Percentiles rank a stretch among this genome's conserved stretches.
These are phyloP conservation scores for Glaciozyma antarctica DNA, from an alignment of 768 basidiomycete genomes.

Conservation along the genomic window DNA sequence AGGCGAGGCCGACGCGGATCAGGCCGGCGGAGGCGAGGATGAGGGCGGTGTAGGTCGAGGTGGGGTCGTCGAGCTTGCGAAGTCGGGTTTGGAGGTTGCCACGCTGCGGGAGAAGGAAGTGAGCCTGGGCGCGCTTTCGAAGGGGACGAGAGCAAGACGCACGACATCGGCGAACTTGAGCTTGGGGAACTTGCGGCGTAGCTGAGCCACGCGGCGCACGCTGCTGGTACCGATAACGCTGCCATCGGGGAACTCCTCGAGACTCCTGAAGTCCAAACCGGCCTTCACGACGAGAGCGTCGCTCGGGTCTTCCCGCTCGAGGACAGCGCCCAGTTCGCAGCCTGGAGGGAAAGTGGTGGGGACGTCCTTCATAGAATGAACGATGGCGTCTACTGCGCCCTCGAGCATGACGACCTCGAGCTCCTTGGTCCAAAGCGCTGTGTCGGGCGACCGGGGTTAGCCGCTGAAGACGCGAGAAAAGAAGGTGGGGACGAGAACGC, in stretches of 20 bases:
- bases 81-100: conserved; percentile 74
- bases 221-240: conserved; percentile 92
- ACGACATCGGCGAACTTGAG: conserved; percentile 82
- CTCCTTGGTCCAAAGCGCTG: conserved; percentile 86
- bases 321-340: conserved; percentile 72
- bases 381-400: conserved; percentile 69
- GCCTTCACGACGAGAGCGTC: conserved; percentile 80
- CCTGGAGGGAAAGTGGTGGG: conserved; percentile 54
- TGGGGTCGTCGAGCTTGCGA: conserved; percentile 74
- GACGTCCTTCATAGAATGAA: conserved; percentile 78
- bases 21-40: conserved; percentile 91
- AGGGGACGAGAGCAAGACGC: conserved; percentile 40
- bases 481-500: conserved; percentile 48
- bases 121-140: not conserved
- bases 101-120: conserved; percentile 11
- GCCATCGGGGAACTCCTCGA: conserved; percentile 77
- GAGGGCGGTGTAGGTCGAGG: conserved; percentile 71
- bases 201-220: conserved; percentile 81
- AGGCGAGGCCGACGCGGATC: conserved; percentile 53
- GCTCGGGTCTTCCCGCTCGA: conserved; percentile 76
- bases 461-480: conserved; percentile 45
- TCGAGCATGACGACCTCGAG: conserved; percentile 74
- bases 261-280: conserved; percentile 56
- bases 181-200: conserved; percentile 64
- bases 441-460: conserved; percentile 28